These are phyloP conservation scores for Russula griseocarnosa DNA, from an alignment of 768 basidiomycete genomes.

Conservation along the genomic window DNA sequence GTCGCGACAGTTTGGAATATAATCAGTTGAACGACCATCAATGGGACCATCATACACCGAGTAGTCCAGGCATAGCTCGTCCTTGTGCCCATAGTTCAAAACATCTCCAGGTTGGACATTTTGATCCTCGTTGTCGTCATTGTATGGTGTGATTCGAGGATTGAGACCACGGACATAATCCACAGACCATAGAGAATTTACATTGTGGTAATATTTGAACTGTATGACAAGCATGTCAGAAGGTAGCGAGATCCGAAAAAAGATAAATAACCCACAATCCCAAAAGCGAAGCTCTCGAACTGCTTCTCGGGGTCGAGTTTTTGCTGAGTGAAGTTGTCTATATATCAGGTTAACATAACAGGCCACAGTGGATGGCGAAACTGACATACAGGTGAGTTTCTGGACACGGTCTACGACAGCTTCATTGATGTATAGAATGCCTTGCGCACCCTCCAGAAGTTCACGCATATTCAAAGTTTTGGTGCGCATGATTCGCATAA, in stretches of 20 bases:
- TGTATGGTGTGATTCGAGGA: not conserved
- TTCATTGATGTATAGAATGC: not conserved
- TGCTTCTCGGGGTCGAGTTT: constrained; percentile 26
- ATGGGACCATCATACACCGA: constrained; percentile 25
- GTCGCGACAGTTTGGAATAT: not conserved
- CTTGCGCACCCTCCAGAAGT: not conserved
- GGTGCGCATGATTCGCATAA: constrained; percentile 20
- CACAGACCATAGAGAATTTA: constrained; percentile 2
- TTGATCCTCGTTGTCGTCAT: constrained; percentile 16
- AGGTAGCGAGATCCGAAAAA: not conserved
- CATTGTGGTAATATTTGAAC: constrained; percentile 11
- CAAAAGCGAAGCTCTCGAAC: constrained; percentile 30
- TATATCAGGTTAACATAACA: not conserved
- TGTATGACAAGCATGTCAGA: not conserved
- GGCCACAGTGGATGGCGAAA: not conserved
- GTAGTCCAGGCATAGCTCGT: constrained; percentile 6
- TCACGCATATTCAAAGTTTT: constrained; percentile 12
- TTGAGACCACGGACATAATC: constrained; percentile 2
- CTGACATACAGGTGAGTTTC: constrained; percentile 9
- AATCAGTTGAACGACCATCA: constrained; percentile 16
- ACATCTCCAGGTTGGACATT: constrained; percentile 9
- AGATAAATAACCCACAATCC: constrained; percentile 21
- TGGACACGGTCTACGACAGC: constrained; percentile 12
- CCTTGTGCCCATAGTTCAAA: not conserved
- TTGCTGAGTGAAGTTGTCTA: constrained; percentile 29